Evolutionary conservation across 129 eudicot genomes (phyloP), one percentile per base, ranked within the genome.

Genomic region (Smallanthus sonchifolius): DNA sequence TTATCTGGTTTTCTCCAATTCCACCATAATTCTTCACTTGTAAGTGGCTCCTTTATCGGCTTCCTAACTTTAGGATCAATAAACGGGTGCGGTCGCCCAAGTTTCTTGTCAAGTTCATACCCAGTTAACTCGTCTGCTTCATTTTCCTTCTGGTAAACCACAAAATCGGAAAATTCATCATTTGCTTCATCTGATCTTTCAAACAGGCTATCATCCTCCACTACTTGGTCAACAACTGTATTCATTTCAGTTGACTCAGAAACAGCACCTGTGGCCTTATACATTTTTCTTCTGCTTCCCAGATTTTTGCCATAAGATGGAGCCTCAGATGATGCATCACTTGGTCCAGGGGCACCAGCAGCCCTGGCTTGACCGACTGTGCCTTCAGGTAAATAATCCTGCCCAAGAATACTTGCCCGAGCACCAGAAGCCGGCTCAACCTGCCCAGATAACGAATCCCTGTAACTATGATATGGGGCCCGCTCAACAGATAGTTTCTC

Each of bases 21-120:
- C 99, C 99, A 95, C 99, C 99, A 95, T 63, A 95, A 88, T 51
- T 85, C 99, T 67, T 95, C 99, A 79, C 94, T 95, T 9, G 97
- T 80, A 77, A 91, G 99, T 13, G 99, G 79, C 40, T 95, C 87
- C 75, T 88, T 85, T 34, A 86, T 82, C 6, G 93, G 84, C 43
- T 82, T 91, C 85, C 83, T 85, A 2, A 44, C 85, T 76, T 88
- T 61, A 9, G 99, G 99, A 82, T 95, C 97, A 80, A 91, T 78
- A 84, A 91, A 90, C 0, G 96, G 85, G 70, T 95, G 99, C 16
- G 99, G 99, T 19, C 70, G 83, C 61, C 99, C 99, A 64, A 85
- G 75, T 77, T 87, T 81, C 86, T 95, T 95, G 75, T 91, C 94
- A 81, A 86, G 72, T 11, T 87, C 97, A 82, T 88, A 95, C 38